Evolutionary conservation across 2,329 filamentous ascomycete species (phyloP).

Genomic region (Bimuria novae-zelandiae): DNA sequence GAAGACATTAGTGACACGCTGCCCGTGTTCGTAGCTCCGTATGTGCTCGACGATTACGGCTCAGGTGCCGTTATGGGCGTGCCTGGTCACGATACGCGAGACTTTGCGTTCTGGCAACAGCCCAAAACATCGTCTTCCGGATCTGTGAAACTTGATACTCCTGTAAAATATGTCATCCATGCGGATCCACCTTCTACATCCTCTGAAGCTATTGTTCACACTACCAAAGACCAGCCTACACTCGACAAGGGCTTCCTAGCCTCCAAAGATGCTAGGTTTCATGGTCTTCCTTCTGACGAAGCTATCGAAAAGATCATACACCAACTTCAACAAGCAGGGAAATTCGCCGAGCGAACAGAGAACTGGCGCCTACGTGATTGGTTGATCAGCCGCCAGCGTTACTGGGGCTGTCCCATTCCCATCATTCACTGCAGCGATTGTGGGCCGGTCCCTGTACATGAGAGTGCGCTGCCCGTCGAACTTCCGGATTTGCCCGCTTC

Average conservation of each 20-base stretch:
- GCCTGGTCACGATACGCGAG: constrained; percentile 79
- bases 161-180: constrained; percentile 63
- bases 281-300: constrained; percentile 65
- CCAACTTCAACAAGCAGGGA: constrained; percentile 53
- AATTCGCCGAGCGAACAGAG: constrained; percentile 65
- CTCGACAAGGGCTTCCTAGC: constrained; percentile 71
- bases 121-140: constrained; percentile 55
- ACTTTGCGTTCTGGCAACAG: constrained; percentile 78
- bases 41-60: constrained; percentile 83
- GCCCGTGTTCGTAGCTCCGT: constrained; percentile 81
- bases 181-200: constrained; percentile 10
- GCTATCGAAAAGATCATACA: constrained; percentile 65
- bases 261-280: constrained; percentile 66
- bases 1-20: constrained; percentile 59
- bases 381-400: constrained; percentile 89
- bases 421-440: constrained; percentile 81
- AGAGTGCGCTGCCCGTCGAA: constrained; percentile 74
- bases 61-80: constrained; percentile 92
- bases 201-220: background rate
- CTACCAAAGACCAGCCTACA: constrained; percentile 56
- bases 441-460: constrained; percentile 78
- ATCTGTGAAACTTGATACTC: constrained; percentile 46
- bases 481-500: constrained; percentile 72
- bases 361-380: constrained; percentile 86
- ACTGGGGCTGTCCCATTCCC: constrained; percentile 90